Evolutionary conservation across 192 early-diverging fungal species (phyloP).

Genomic region (Geosiphon pyriformis): DNA sequence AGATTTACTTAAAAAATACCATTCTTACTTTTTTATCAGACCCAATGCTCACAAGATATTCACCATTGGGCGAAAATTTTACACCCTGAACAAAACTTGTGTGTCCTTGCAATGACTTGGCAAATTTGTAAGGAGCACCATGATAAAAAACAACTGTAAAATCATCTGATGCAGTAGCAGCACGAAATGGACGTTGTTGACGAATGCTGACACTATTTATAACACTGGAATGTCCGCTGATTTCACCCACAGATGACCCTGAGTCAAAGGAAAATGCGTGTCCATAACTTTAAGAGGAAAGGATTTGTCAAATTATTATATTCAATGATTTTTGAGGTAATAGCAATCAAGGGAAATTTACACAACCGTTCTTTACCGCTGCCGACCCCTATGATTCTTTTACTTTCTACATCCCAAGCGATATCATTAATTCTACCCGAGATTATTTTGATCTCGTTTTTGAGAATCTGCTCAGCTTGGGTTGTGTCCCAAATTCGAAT

Average conservation of each 20-base stretch:
- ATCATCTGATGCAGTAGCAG: slow-evolving; percentile 91
- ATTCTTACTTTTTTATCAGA: slow-evolving; percentile 69
- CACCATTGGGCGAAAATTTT: slow-evolving; percentile 74
- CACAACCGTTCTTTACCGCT: slow-evolving; percentile 80
- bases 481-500: slow-evolving; percentile 92
- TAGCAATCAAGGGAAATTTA: background rate
- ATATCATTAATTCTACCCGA: slow-evolving; percentile 81
- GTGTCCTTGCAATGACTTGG: slow-evolving; percentile 70
- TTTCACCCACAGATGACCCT: slow-evolving; percentile 84
- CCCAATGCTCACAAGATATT: slow-evolving; percentile 78
- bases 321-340: background rate
- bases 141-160: slow-evolving; percentile 82
- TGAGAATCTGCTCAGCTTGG: slow-evolving; percentile 74
- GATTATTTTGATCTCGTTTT: slow-evolving; percentile 73
- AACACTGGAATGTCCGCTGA: slow-evolving; percentile 82
- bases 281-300: slow-evolving; percentile 59
- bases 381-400: slow-evolving; percentile 94
- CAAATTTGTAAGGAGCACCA: slow-evolving; percentile 87
- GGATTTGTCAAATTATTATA: background rate
- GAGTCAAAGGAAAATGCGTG: slow-evolving; percentile 88
- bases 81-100: slow-evolving; percentile 89
- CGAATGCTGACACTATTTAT: slow-evolving; percentile 87
- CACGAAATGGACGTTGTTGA: slow-evolving; percentile 86
- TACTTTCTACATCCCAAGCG: slow-evolving; percentile 92
- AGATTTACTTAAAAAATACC: background rate